Base-by-base conservation (phyloP, 139 green algal species). In the Chlorella sp. region DNA sequence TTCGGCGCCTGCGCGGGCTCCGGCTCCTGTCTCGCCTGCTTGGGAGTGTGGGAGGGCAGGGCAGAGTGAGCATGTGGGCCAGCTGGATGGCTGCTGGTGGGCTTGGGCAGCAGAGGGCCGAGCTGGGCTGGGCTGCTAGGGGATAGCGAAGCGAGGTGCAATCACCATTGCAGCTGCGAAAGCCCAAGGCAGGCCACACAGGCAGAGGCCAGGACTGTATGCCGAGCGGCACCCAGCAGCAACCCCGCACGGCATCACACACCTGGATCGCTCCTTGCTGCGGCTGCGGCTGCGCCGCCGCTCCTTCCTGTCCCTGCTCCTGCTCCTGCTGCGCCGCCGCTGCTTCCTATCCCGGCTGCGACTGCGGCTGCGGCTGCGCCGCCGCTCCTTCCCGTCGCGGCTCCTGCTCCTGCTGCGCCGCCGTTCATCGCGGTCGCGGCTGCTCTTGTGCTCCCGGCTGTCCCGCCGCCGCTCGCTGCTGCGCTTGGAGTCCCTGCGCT, bases 1-100 rank as follows among this genome's bases (percentile, higher is more conserved):
- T 81, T 1, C 75, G 48, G 75, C 76, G 76, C 54, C 76, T 54
- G 16, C 56, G 34, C 19, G 51, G 34, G 76, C 76, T 81, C 76
- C 54, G 69, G 54, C 76, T 81, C 46, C 76, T 20, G 51, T 54
- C 30, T 38, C 58, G n/a, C 32, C 76, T n/a, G 24, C 11, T n/a
- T n/a, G n/a, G n/a, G n/a, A n/a, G n/a, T n/a, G n/a, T n/a, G n/a
- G n/a, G n/a, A n/a, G n/a, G n/a, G n/a, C n/a, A n/a, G n/a, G n/a
- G n/a, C n/a, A n/a, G n/a, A n/a, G n/a, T n/a, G n/a, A 36, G 36
- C 6, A 48, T 6, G 36, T 30, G 3, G 68, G 36, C 24, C n/a
- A 74, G n/a, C 2, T 46, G 60, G 30, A 7, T 14, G 22, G 58
- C 58, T 17, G 7, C 58, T 32, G 16, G 58, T 14, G 22, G 9